phyloP scores from a whole-genome alignment of 1,139 yeast genomes.

The Yamadazyma oceani region DNA sequence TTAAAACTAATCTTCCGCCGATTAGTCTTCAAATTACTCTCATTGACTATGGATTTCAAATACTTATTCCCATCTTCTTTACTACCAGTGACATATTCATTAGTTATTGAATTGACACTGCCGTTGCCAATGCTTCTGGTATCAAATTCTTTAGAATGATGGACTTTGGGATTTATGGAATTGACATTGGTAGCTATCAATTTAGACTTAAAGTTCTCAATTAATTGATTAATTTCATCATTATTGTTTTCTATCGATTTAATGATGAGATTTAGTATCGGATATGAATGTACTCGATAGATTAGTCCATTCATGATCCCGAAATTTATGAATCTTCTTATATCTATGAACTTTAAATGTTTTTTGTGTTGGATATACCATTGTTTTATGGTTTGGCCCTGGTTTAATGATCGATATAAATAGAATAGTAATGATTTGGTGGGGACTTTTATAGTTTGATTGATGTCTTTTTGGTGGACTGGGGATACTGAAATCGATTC shows the following conservation, averaged over 20 bases:
- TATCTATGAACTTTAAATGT: constrained; percentile 63
- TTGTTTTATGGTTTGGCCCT: constrained; percentile 72
- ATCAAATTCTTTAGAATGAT: background rate
- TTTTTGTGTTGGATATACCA: constrained; percentile 74
- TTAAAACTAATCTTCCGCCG: constrained; percentile 38
- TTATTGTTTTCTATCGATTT: constrained; percentile 35
- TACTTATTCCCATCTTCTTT: constrained; percentile 12
- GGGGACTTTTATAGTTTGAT: constrained; percentile 44
- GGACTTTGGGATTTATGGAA: constrained; percentile 6
- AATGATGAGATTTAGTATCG: constrained; percentile 48
- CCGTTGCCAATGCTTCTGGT: background rate
- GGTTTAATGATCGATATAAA: constrained; percentile 75
- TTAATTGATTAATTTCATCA: constrained; percentile 29
- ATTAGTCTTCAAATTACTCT: constrained; percentile 27
- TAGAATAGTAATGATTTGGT: constrained; percentile 67
- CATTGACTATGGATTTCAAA: constrained; percentile 29
- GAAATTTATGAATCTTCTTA: constrained; percentile 81
- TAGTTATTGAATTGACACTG: background rate
- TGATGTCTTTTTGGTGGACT: constrained; percentile 12
- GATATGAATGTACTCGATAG: constrained; percentile 78
- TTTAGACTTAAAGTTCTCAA: constrained; percentile 20
- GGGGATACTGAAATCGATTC: constrained; percentile 20
- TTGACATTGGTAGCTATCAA: constrained; percentile 12
- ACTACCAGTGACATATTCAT: constrained; percentile 6
- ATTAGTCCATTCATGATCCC: constrained; percentile 82